Evolutionary conservation across 2,329 filamentous ascomycete genomes (phyloP).

Genomic region (Mycosphaerella sp.): DNA sequence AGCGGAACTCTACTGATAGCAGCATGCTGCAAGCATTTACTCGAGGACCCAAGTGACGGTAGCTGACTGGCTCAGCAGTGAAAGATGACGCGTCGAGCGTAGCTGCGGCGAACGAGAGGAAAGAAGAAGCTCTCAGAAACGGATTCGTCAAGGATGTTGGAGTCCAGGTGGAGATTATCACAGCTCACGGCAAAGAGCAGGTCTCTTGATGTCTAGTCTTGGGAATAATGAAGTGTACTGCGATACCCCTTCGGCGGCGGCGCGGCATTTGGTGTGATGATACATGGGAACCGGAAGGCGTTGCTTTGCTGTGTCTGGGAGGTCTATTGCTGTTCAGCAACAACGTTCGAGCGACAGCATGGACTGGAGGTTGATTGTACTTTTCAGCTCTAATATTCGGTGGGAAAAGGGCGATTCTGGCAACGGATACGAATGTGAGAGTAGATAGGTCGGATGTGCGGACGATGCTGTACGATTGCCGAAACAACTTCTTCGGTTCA

Average conservation of each 20-base stretch:
- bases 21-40: conserved; percentile 28
- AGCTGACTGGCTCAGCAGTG: conserved; percentile 30
- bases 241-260: conserved; percentile 15
- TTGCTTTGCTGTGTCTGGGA: conserved; percentile 12
- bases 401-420: conserved; percentile 15
- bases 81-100: conserved; percentile 19
- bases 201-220: conserved; percentile 15
- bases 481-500: conserved; percentile 1
- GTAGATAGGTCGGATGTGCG: conserved; percentile 8
- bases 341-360: conserved; percentile 3
- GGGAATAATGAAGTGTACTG: conserved; percentile 9
- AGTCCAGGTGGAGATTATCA: conserved; percentile 30
- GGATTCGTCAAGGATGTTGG: conserved; percentile 28
- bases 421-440: conserved; percentile 16
- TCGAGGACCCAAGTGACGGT: conserved; percentile 23
- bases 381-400: conserved; percentile 6
- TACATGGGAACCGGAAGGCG: conserved; percentile 10
- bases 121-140: conserved; percentile 22
- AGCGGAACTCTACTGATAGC: conserved; percentile 29
- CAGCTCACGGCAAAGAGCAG: conserved; percentile 22
- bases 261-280: conserved; percentile 8
- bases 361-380: conserved; percentile 1
- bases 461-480: conserved; percentile 11
- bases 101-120: conserved; percentile 23
- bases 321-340: conserved; percentile 10